Base-by-base conservation (phyloP, 2,329 filamentous ascomycete species). In the Colletotrichum theobromicola region DNA sequence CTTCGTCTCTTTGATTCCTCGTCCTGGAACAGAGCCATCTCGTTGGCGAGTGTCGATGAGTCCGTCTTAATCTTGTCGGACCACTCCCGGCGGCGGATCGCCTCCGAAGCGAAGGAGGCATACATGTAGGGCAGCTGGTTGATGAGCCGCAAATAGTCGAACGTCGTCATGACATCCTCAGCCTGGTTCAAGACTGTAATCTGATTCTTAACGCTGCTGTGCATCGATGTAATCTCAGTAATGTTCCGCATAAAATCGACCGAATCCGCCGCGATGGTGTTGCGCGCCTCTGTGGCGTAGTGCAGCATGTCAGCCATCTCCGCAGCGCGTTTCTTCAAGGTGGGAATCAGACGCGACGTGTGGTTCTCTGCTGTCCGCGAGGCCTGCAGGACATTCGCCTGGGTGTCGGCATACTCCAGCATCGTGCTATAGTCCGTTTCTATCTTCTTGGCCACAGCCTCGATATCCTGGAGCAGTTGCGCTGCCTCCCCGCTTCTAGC, bases 1-100 rank as follows among this genome's bases (percentile, higher is more conserved):
- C 94, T 94, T 60, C 97, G 91, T 66, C 97, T 90, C 79, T 96
- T 95, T 65, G 94, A 91, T 82, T 99, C 97, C 83, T 98, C 97
- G 75, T 98, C 96, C 80, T 97, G 95, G 77, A 97, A 96, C 1
- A 94, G 87, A 2, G 95, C 95, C 90, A 98, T 95, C 81, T 98
- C 96, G 82, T 98, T 97, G 30, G 95, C 95, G 30, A 99, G 86
- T 0, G 94, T 95, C 4, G 94, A 93, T 1, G 96, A 97, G 79
- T 98, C 97, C 4, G 91, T 90, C 81, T 94, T 95, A 83, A 98
- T 93, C 84, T 98, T 98, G 67, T 98, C 95, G 15, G 91, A 92
- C 96, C 97, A 99, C 84, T 98, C 96, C 37, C 93, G 93, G 26
- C 97, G 93, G 72, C 94, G 91, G 53, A 98, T 91, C 18, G 95